Base-by-base conservation (phyloP, 2,329 filamentous ascomycete species). In the Canariomyces notabilis region DNA sequence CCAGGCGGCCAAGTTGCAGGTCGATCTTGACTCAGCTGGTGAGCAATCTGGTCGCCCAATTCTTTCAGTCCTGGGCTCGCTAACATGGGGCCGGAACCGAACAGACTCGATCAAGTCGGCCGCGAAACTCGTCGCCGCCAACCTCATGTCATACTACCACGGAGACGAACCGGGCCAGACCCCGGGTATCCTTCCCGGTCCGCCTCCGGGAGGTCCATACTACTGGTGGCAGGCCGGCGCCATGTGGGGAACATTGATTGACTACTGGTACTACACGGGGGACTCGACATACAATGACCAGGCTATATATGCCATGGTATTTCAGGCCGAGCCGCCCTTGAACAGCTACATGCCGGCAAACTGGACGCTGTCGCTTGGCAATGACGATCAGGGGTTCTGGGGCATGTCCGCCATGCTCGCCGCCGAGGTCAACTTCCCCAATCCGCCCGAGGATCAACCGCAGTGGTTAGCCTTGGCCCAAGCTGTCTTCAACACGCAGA, bases 141-240 rank as follows among this genome's bases (percentile, higher is more conserved):
- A 74, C 46, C 60, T 75, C 49, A 59, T 72, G 48, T 58, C 62
- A 34, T 72, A 73, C 53, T 75, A 75, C 53, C 56, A 66, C 20
- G 72, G 72, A 45, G 65, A 70, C 48, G 53, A 70, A 37, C 63
- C 67, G 2, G 72, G 72, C 19, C 58, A 64, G 45, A 69, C 64
- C 1, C 65, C 69, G 12, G 72, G 72, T 16, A 72, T 74, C 46
- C 64, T 75, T 2, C 71, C 71, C 2, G 72, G 72, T 6, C 72
- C 72, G 26, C 72, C 71, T 6, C 67, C 70, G 4, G 58, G 49
- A 16, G 71, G 70, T 19, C 64, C 67, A 37, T 80, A 79, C 58
- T 83, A 83, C 68, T 85, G 81, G 80, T 85, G 80, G 81, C 78
- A 84, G 61, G 76, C 74, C 9, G 75, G 77, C 52, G 74, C 76